Base-by-base conservation (phyloP, 352 stramenopile species). In the Aphanomyces astaci region DNA sequence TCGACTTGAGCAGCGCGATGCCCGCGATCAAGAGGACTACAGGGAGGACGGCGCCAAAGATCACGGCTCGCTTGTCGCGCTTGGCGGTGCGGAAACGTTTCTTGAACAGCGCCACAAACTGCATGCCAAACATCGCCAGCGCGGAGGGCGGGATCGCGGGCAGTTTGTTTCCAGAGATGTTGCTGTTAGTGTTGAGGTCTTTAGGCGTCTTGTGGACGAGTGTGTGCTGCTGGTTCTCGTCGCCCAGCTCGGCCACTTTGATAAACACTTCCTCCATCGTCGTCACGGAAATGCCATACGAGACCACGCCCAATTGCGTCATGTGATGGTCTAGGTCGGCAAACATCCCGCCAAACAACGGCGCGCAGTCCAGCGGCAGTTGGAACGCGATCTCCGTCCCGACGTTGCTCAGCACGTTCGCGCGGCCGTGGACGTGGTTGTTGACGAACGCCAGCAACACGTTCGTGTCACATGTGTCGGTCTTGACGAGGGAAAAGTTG, bases 191-290 rank as follows among this genome's bases (percentile, higher is more conserved):
- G n/a, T 15, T 30, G 56, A 22, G n/a, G n/a, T n/a, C n/a, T 48
- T 3, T 57, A 53, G 3, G 49, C 71, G 33, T 59, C 63, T 49
- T 72, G 70, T 40, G 78, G 9, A 46, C 67, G n/a, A 86, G 73
- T 17, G 76, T 90, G 68, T 85, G 78, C 22, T 86, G 76, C n/a
- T 87, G 72, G 13, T 78, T 66, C 25, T 80, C 76, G 43, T 80
- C 78, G 13, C 72, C 72, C 7, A 39, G 24, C 53, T 92, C 84
- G 0, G 87, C 87, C 5, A 96, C 85, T 63, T 94, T 96, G 73
- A 96, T 88, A 73, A 96, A 96, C 10, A 96, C 88, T 72, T 96
- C 86, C 59, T 96, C 88, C 28, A 96, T 63, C 10, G 87, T 94
- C 19, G 88, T 96, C 27, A 99, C 96, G 36, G 90, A 96, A 45